Base-by-base conservation (phyloP, 2,329 filamentous ascomycete species). In the Didymella segeticola region DNA sequence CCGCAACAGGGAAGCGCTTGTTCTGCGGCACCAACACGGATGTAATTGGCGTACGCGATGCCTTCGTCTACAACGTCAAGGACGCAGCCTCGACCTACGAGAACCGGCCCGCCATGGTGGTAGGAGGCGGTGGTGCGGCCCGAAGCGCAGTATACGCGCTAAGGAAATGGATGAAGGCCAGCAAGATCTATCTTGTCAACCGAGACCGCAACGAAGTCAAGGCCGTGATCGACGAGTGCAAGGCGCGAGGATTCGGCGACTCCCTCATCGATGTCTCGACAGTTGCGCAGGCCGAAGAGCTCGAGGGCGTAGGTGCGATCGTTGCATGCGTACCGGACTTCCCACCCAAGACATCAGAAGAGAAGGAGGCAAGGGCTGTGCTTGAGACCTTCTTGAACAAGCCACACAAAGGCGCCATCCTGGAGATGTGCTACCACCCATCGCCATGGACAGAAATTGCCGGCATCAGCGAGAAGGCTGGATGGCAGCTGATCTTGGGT, bases 361-460 rank as follows among this genome's bases (percentile, higher is more conserved):
- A 93, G 78, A 77, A 80, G 31, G 76, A 78, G 33, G 84, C 88
- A 8, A 78, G 89, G 3, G 71, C 74, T 1, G 80, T 90, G 1
- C 72, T 82, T 1, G 80, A 85, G 63, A 70, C 77, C 2, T 82
- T 83, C 41, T 55, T 83, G 33, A 61, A 61, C 22, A 79, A 78
- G 54, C 69, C 78, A 29, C 75, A 82, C 58, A 87, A 88, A 73
- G 89, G 88, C 7, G 85, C 85, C 5, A 83, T 93, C 50, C 73
- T 92, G 57, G 89, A 93, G 75, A 93, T 93, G 89, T 91, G 89
- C 78, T 93, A 92, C 71, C 90, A 92, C 70, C 89, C 89, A 0
- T 72, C 80, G 4, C 87, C 88, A 0, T 66, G 60, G 58, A 93
- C 89, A 0, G 79, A 82, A 59, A 82, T 91, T 43, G 85, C 83